phyloP scores from a whole-genome alignment of 192 early-diverging fungal genomes.

The Mortierella antarctica region DNA sequence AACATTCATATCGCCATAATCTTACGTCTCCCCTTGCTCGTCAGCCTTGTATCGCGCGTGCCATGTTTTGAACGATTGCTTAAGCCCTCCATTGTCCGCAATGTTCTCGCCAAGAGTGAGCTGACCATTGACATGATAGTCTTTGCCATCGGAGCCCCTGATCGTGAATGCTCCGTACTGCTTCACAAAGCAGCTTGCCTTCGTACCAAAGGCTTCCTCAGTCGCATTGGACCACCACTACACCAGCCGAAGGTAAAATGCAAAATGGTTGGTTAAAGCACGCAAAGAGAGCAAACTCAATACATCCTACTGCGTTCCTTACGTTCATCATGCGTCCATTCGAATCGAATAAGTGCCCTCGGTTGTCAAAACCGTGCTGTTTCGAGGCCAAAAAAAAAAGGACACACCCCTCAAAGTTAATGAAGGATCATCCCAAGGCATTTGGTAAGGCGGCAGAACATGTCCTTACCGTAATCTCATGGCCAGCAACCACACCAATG shows the following conservation, averaged over 20 bases:
- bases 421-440: constrained; percentile 47
- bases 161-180: constrained; percentile 67
- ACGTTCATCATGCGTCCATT: constrained; percentile 58
- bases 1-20: neutral
- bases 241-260: neutral
- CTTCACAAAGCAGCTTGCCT: constrained; percentile 68
- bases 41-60: constrained; percentile 11
- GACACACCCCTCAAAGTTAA: constrained; percentile 11
- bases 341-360: constrained; percentile 64
- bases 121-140: constrained; percentile 59
- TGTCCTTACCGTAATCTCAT: constrained; percentile 69
- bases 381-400: constrained; percentile 5
- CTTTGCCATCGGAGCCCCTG: constrained; percentile 41
- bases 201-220: constrained; percentile 53
- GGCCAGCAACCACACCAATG: constrained; percentile 76
- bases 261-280: constrained; percentile 26
- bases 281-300: neutral
- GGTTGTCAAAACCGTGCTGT: constrained; percentile 75
- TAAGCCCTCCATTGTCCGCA: constrained; percentile 75
- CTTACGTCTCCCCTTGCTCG: constrained; percentile 1
- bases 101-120: constrained; percentile 72
- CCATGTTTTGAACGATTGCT: constrained; percentile 60
- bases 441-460: no score
- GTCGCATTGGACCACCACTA: constrained; percentile 77
- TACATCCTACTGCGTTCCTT: constrained; percentile 1